phyloP scores from a whole-genome alignment of 768 basidiomycete species.

The Serpula lacrymans region DNA sequence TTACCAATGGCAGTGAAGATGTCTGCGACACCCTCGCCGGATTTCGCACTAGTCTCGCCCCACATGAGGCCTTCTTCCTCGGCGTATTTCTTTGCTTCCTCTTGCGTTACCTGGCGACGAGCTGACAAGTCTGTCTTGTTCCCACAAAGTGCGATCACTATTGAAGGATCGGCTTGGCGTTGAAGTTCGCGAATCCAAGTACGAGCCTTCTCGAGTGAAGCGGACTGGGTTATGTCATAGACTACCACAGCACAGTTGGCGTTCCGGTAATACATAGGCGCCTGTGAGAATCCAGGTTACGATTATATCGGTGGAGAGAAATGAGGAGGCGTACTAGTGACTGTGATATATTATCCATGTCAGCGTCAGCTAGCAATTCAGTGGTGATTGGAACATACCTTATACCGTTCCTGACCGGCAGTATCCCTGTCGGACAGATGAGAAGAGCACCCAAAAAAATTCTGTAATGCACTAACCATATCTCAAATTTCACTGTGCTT shows the following conservation, averaged over 20 bases:
- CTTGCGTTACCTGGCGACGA: constrained; percentile 79
- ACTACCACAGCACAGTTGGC: constrained; percentile 94
- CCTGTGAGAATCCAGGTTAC: constrained; percentile 37
- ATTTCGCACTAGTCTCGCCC: constrained; percentile 89
- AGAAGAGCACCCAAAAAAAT: constrained; percentile 7
- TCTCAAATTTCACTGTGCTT: constrained; percentile 95
- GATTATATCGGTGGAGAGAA: background rate
- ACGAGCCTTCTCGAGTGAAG: constrained; percentile 92
- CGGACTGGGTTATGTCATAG: constrained; percentile 91
- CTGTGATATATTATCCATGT: constrained; percentile 17
- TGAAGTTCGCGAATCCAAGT: constrained; percentile 97
- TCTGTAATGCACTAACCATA: constrained; percentile 61
- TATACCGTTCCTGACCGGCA: constrained; percentile 93
- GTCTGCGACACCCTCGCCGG: constrained; percentile 80
- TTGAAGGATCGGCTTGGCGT: constrained; percentile 95
- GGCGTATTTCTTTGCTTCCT: constrained; percentile 90
- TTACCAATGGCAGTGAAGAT: constrained; percentile 85
- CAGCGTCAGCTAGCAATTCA: background rate
- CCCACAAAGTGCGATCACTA: constrained; percentile 93
- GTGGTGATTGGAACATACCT: constrained; percentile 42
- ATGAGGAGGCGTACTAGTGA: constrained; percentile 41
- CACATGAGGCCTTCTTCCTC: constrained; percentile 92
- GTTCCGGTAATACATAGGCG: constrained; percentile 96
- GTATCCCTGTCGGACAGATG: constrained; percentile 66
- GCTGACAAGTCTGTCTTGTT: constrained; percentile 91